phyloP scores from a whole-genome alignment of 1,284 basidiomycete genomes.

The Fistulinella staudtii region DNA sequence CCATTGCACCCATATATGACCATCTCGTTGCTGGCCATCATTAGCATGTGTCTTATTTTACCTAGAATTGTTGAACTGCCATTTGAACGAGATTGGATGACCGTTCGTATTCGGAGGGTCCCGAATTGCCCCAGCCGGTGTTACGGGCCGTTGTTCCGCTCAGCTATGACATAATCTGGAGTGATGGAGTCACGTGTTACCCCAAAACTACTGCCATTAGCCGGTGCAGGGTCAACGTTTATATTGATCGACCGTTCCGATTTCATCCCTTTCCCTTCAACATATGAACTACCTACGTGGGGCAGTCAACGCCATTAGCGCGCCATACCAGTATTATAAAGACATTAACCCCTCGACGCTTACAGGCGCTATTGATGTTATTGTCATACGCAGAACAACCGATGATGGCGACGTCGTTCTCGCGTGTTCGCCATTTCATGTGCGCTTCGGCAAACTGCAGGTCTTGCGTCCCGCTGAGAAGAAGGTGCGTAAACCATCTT shows the following conservation, averaged over 20 bases:
- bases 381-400: slow-evolving; percentile 77
- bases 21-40: slow-evolving; percentile 33
- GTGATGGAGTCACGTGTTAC: slow-evolving; percentile 22
- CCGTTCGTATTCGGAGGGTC: no score
- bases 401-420: slow-evolving; percentile 68
- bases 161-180: not conserved
- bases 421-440: slow-evolving; percentile 95
- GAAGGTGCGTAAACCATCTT: slow-evolving; percentile 51
- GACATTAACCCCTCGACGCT: slow-evolving; percentile 93
- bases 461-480: slow-evolving; percentile 94
- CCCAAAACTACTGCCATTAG: slow-evolving; percentile 16
- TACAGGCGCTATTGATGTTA: slow-evolving; percentile 96
- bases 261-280: not conserved
- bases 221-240: slow-evolving; percentile 7
- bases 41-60: slow-evolving; percentile 11
- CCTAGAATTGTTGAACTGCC: not conserved
- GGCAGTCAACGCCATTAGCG: slow-evolving; percentile 75
- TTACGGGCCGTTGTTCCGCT: not conserved
- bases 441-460: slow-evolving; percentile 97
- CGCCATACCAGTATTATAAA: slow-evolving; percentile 82
- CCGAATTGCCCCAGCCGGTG: no score
- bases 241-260: slow-evolving; percentile 2
- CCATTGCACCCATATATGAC: slow-evolving; percentile 30
- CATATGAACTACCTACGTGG: slow-evolving; percentile 75
- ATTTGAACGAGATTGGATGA: no score